Base-by-base conservation (phyloP, 257 asterid genomes). In the Petrea volubilis region DNA sequence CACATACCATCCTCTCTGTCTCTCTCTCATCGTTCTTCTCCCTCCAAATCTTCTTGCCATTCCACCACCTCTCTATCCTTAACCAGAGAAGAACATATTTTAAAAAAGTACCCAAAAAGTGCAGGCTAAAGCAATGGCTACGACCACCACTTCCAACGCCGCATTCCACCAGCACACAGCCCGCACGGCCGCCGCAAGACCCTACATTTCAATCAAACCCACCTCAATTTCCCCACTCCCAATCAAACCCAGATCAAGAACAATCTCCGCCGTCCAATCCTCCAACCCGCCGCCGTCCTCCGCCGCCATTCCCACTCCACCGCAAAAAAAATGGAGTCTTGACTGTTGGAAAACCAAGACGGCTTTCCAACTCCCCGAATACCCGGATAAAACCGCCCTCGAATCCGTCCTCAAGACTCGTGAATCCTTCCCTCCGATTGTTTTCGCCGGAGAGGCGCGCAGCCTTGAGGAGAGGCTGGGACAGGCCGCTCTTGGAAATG, bases 381-480 rank as follows among this genome's bases (percentile, higher is more conserved):
- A 85, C 75, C 82, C 86, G 2, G 79, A 82, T 21, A 41, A 67
- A 38, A n/a, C 57, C 2, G 65, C 41, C 5, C 84, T 85, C 14
- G 86, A 80, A 17, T 60, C 86, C 3, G 83, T 78, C 53, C 69
- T 85, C 6, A 72, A 76, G 8, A 78, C 81, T 24, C 90, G 82
- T 5, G 83, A 74, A 46, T 75, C 86, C 0, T 85, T 80, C 57
- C 90, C 90, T 17, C 90, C 90, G 2, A 74, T 85, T 51, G 90
- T 85, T 23, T 85, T 85, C 47, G 88, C 90, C 12, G 90, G 90
- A 14, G 90, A 85, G 78, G 86, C 90, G 31, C 68, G 90, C 12
- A 80, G 58, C 53, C 86, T 85, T 52, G 86, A 85, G 74, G 90
- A 85, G 78, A 75, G 73, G 74, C 76, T 85, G n/a, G 81, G 81